A percentile compares a stretch with the other conserved stretches of the same genome.
phyloP scores from a whole-genome alignment of 805 yeast species.

The Starmerella sirachaensis region DNA sequence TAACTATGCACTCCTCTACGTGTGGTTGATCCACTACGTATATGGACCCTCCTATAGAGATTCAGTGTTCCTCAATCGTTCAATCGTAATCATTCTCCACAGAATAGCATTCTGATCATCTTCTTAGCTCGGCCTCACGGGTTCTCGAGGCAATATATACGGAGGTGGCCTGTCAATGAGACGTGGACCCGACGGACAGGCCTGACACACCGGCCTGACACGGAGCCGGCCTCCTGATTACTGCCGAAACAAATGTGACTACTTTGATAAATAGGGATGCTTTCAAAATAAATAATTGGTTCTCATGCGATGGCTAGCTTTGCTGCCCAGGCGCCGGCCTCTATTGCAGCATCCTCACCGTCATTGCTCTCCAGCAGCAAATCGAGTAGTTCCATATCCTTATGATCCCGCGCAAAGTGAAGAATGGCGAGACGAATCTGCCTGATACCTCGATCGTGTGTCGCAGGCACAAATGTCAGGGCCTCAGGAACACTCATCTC shows the following conservation, averaged over 20 bases:
- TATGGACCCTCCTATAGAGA: neutral
- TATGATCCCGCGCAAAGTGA: conserved; percentile 6
- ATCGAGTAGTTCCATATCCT: conserved; percentile 4
- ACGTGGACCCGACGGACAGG: too few relatives aligned
- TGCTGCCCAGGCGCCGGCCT: conserved; percentile 9
- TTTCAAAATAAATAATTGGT: neutral
- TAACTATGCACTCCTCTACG: too few relatives aligned
- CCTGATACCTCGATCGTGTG: conserved; percentile 7
- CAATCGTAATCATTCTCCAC: too few relatives aligned
- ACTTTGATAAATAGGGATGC: neutral
- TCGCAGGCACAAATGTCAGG: conserved; percentile 5
- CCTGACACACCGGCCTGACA: too few relatives aligned
- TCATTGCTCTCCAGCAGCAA: conserved; percentile 4
- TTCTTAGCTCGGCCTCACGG: too few relatives aligned
- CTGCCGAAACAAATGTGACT: neutral
- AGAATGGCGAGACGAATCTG: conserved; percentile 12
- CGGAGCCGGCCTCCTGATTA: too few relatives aligned
- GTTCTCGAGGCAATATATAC: too few relatives aligned
- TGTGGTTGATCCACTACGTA: too few relatives aligned
- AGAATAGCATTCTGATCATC: too few relatives aligned
- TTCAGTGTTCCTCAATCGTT: too few relatives aligned
- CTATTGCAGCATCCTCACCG: conserved; percentile 6
- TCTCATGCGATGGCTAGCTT: conserved; percentile 9
- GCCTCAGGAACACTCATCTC: conserved; percentile 3
- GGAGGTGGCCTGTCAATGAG: too few relatives aligned